Base-by-base conservation (phyloP, 257 asterid genomes). In the Misopates orontium region DNA sequence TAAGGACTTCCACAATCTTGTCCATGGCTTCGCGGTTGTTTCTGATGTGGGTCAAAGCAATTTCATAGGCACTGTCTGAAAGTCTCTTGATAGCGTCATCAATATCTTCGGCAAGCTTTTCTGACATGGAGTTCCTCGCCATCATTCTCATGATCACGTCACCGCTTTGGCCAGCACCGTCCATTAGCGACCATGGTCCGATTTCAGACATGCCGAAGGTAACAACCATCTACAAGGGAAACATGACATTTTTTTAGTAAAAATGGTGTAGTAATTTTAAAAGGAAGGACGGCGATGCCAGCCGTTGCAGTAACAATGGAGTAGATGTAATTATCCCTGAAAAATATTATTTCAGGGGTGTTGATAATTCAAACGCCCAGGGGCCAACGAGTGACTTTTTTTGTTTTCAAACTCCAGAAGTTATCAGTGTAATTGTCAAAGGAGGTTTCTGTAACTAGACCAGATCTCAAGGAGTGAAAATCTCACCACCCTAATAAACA, bases 131-230 rank as follows among this genome's bases (percentile, higher is more conserved):
- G 60, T 92, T 92, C 72, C 98, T 78, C 4, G 98, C 97, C 98
- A 89, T 92, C 98, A 92, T 92, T 78, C 97, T 83, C 97, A 89
- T 89, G 62, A 92, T 85, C 60, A 92, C 87, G 66, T 92, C 98
- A n/a, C 67, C 89, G 56, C 95, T 84, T 71, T 92, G 98, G 18
- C 80, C 86, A 1, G 88, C 60, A 0, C 86, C 12, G 62, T 92
- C 98, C 96, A 89, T 85, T 55, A 92, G 87, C 4, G 97, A 89
- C 98, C 98, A 92, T 0, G 98, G 98, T 9, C 98, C 98, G 52
- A 92, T 83, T 4, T 89, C 97, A 0, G 98, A 92, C 98, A 92
- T 89, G 58, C 97, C 98, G 60, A 92, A 92, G 23, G 98, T 75
- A 48, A 92, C 97, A 8, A 92, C 98, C 98, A 92, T 89, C 98